These are phyloP conservation scores for Pyricularia sp. DNA, from an alignment of 2,329 filamentous ascomycete genomes.

Conservation along the genomic window DNA sequence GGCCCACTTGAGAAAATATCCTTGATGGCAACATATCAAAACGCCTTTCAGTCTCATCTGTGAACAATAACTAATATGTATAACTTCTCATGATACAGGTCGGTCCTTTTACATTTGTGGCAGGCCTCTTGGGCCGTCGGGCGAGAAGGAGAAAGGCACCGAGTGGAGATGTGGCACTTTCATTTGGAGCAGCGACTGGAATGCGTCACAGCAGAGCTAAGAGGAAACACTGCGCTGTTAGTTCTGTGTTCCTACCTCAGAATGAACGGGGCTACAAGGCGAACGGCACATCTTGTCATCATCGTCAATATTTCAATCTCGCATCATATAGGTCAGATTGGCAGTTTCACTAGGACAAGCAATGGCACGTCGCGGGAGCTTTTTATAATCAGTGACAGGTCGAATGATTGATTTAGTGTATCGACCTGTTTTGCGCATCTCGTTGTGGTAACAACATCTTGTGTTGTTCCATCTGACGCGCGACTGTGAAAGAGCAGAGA, in stretches of 20 bases:
- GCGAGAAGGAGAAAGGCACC: slow-evolving; percentile 69
- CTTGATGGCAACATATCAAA: not conserved
- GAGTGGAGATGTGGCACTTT: slow-evolving; percentile 85
- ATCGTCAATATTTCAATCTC: not conserved
- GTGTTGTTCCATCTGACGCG: not conserved
- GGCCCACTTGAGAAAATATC: not conserved
- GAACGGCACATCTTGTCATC: not conserved
- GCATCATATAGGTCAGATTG: not conserved
- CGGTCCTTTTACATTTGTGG: slow-evolving; percentile 51
- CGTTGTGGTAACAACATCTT: not conserved
- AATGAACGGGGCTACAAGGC: not conserved
- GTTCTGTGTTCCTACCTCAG: not conserved
- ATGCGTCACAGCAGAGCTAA: slow-evolving; percentile 10
- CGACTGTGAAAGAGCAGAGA: not conserved
- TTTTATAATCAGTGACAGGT: not conserved
- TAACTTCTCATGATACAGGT: slow-evolving; percentile 21
- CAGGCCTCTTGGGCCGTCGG: slow-evolving; percentile 70
- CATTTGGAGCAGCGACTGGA: slow-evolving; percentile 54
- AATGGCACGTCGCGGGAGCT: not conserved
- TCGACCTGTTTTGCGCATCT: not conserved
- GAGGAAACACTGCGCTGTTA: not conserved
- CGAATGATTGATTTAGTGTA: not conserved
- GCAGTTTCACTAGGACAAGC: not conserved
- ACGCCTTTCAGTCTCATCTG: not conserved
- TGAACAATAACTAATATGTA: not conserved